Evolutionary conservation across 352 stramenopile species (phyloP).

Genomic region (Globisporangium ultimum): DNA sequence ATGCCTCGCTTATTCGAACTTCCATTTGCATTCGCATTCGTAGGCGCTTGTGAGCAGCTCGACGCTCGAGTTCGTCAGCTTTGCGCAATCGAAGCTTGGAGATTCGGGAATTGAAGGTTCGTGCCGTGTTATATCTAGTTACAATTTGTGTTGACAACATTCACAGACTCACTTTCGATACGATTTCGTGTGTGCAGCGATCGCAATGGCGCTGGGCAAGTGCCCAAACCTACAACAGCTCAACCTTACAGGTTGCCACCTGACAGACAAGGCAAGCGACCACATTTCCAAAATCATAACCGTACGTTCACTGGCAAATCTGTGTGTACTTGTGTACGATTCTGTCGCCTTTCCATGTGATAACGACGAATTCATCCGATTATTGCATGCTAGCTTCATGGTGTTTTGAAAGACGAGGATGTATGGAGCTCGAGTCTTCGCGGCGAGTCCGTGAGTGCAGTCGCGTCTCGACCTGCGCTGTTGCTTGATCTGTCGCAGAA

Average conservation of each 20-base stretch:
- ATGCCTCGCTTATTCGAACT: neutral
- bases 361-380: neutral
- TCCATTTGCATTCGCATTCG: neutral
- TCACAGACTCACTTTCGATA: neutral
- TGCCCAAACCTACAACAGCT: slow-evolving; percentile 35
- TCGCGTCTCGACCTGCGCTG: slow-evolving; percentile 13
- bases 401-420: slow-evolving; percentile 42
- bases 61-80: slow-evolving; percentile 16
- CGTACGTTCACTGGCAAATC: slow-evolving; percentile 12
- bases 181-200: slow-evolving; percentile 12
- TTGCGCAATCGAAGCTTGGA: slow-evolving; percentile 11
- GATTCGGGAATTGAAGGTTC: slow-evolving; percentile 16
- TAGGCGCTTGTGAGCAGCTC: slow-evolving; percentile 27
- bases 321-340: neutral
- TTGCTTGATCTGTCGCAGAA: slow-evolving; percentile 55
- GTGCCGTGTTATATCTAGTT: neutral
- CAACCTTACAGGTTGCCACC: slow-evolving; percentile 34
- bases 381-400: slow-evolving; percentile 34
- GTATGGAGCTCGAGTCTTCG: slow-evolving; percentile 60
- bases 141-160: neutral
- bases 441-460: slow-evolving; percentile 14
- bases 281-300: slow-evolving; percentile 63
- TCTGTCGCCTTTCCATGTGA: neutral
- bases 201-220: slow-evolving; percentile 40
- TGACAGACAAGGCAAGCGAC: slow-evolving; percentile 49